Conservation (phyloP, 2,329 filamentous ascomycete genomes). For the Purpureocillium takamizusanense region DNA sequence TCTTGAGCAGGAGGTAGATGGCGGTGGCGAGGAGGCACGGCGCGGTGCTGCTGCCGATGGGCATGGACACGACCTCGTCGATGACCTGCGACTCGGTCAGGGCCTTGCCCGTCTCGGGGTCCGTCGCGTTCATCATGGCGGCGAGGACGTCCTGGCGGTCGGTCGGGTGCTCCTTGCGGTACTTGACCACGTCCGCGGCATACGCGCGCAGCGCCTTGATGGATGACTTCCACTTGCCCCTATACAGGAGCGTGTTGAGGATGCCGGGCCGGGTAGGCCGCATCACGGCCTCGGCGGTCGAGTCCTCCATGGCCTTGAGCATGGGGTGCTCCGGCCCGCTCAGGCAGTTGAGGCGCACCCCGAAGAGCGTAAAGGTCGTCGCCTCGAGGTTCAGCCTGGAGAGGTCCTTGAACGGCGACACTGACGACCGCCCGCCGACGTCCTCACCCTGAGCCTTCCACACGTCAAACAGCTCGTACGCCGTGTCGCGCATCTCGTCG, state of each 20-base stretch:
- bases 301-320: constrained; percentile 43
- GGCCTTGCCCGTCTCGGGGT: constrained; percentile 50
- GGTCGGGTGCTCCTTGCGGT: constrained; percentile 42
- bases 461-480: constrained; percentile 37
- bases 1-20: constrained; percentile 42
- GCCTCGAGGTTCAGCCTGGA: constrained; percentile 45
- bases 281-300: constrained; percentile 46
- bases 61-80: constrained; percentile 61
- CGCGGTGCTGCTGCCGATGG: constrained; percentile 46
- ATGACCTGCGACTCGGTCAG: constrained; percentile 52
- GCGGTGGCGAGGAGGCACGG: constrained; percentile 34
- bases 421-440: constrained; percentile 23
- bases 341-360: constrained; percentile 38
- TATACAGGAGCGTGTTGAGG: constrained; percentile 43
- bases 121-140: constrained; percentile 47
- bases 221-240: constrained; percentile 42
- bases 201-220: constrained; percentile 46
- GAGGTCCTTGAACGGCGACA: constrained; percentile 39
- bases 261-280: constrained; percentile 41
- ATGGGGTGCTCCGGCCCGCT: constrained; percentile 36
- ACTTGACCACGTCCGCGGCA: constrained; percentile 46
- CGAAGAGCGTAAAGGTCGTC: constrained; percentile 39
- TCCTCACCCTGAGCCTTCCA: too few relatives aligned
- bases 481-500: constrained; percentile 37
- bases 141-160: constrained; percentile 53